Base-by-base conservation (phyloP, 495 filamentous ascomycete genomes). In the Penicillium soppii region DNA sequence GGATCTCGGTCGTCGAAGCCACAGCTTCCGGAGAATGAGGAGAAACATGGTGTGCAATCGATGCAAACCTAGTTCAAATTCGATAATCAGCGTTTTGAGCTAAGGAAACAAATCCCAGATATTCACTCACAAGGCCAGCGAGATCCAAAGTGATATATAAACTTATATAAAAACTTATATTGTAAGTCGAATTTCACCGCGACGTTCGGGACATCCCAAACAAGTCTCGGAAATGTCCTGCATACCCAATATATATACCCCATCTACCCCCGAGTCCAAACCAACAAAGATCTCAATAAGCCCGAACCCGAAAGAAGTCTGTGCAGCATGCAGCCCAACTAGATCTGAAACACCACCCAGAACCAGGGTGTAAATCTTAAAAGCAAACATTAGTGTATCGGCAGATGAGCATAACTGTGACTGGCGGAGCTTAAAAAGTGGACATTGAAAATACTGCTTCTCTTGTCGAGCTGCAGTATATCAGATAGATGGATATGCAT, bases 31-130 rank as follows among this genome's bases (percentile, higher is more conserved):
- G 17, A 54, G 23, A 13, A 57, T 12, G 8, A 53, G 16, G 13
- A 52, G 26, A 1, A 53, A 37, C 61, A 60, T 60, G 7, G 13
- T 48, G 50, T n/a, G 7, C 15, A 3, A 29, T 39, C 33, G 5
- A 30, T 15, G 13, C 8, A 42, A 30, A 17, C 1, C 33, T 4
- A 29, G 5, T 12, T 12, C 10, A 53, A 39, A 44, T 5, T 26
- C 5, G 32, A 26, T 0, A n/a, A n/a, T n/a, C n/a, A n/a, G n/a
- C n/a, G n/a, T n/a, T n/a, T n/a, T n/a, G n/a, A n/a, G n/a, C 39
- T 17, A 30, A 20, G 23, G 5, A 40, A 23, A 16, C 7, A 7
- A 33, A 13, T 20, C 17, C 23, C n/a, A n/a, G n/a, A n/a, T n/a
- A n/a, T n/a, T n/a, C n/a, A 43, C 41, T 12, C 25, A 30, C 41